Evolutionary conservation across 495 filamentous ascomycete genomes (phyloP), one percentile per base, ranked within the genome.

Genomic region (Penicillium silybi): DNA sequence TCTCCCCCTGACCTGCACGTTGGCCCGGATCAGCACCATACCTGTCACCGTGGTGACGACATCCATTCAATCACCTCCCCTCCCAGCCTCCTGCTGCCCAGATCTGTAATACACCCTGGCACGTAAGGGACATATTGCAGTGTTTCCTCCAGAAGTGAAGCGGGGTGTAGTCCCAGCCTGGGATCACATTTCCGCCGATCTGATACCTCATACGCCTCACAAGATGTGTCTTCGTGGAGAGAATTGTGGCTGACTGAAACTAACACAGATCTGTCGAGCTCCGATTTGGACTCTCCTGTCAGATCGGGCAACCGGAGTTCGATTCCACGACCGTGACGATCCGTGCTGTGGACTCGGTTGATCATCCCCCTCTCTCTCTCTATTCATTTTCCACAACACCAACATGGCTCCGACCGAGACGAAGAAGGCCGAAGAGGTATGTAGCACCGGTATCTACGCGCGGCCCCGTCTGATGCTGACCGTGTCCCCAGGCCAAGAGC

Each of bases 401-500:
- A 49, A 22, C 44, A 72, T 72, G 69, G 65, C 69, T 6, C 63
- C 65, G 13, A 50, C 58, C 32, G 65, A 62, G 39, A 58, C 62
- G 19, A 65, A 65, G 57, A 64, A 61, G 50, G 53, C 57, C 47
- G 58, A 64, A 40, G 58, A 61, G 50, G 66, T 69, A 56, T 47
- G 68, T 65, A 8, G 15, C 34, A 9, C 26, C 26, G 3, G 3
- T 38, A 23, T n/a, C n/a, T 10, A 2, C 37, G 37, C 20, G 20
- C n/a, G n/a, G 6, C 22, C 22, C 6, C 22, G 22, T 3, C 11
- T 2, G 5, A 27, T 17, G 25, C 16, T 41, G 23, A 34, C 32
- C 2, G 44, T 20, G 17, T 48, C 26, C 20, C 42, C 25, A 79
- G 70, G 67, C 68, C 54, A 77, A 80, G 56, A 62, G 75, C 41